phyloP scores from a whole-genome alignment of 2,329 filamentous ascomycete species.

The Trichoderma atrobrunneum region DNA sequence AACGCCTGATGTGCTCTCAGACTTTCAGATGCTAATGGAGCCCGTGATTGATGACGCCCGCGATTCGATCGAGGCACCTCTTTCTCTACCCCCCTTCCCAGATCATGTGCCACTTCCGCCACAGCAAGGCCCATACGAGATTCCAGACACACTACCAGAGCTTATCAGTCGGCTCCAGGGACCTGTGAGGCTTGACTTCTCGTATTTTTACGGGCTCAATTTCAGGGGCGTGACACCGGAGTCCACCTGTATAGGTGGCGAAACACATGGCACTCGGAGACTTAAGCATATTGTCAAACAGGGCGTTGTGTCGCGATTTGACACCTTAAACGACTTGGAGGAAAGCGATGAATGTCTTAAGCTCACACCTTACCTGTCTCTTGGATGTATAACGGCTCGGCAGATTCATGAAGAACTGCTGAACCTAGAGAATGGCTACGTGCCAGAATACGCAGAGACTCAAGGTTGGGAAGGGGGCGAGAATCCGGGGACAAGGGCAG shows the following conservation, averaged over 20 bases:
- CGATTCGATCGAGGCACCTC: constrained; percentile 25
- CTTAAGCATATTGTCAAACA: constrained; percentile 59
- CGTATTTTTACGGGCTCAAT: constrained; percentile 42
- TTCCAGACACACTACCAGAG: constrained; percentile 54
- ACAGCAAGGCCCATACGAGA: constrained; percentile 61
- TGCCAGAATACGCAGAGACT: constrained; percentile 38
- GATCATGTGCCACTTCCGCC: constrained; percentile 48
- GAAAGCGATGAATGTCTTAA: constrained; percentile 73
- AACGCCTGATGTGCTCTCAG: constrained; percentile 72
- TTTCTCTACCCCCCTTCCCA: constrained; percentile 57
- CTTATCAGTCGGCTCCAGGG: constrained; percentile 54
- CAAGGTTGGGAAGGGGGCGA: constrained; percentile 66
- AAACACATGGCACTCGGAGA: constrained; percentile 56
- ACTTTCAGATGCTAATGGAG: constrained; percentile 70
- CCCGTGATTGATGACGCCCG: constrained; percentile 47
- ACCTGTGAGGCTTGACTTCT: constrained; percentile 44
- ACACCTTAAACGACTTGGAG: constrained; percentile 66
- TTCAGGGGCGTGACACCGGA: constrained; percentile 58
- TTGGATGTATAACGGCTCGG: constrained; percentile 70
- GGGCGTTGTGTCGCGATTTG: constrained; percentile 62
- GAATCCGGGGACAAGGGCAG: constrained; percentile 65
- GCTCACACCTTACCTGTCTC: constrained; percentile 68
- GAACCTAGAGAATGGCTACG: constrained; percentile 64
- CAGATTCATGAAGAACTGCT: constrained; percentile 68
- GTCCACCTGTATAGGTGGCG: constrained; percentile 61